Base-by-base conservation (phyloP, 176 grass and related monocot species). In the Oryza glumipatula region DNA sequence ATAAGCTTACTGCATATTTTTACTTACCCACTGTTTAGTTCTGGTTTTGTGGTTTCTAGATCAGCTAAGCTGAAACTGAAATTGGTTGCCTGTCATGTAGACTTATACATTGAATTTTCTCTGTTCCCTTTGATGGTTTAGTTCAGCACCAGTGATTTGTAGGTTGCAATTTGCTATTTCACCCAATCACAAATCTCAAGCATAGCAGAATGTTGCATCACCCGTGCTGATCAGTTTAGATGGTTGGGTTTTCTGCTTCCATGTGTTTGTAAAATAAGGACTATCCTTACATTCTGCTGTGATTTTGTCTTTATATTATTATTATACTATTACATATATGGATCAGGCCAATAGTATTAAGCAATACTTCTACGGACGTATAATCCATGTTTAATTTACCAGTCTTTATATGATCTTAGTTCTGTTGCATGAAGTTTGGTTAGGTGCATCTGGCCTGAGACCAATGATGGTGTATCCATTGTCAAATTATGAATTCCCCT, bases 361-460 rank as follows among this genome's bases (percentile, higher is more conserved):
- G 17, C 0, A 22, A n/a, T 23, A 54, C 11, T 28, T 30, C 9
- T 65, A 38, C 4, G 7, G 13, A 75, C 24, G 61, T 41, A 70
- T 3, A 11, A 79, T 16, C 8, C 11, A 41, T 68, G 21, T 17
- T 77, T 81, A 22, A 70, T 45, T 78, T 14, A 73, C 21, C 6
- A 33, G 38, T 23, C 21, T 61, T 30, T 66, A 47, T 69, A 58
- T 44, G 11, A 51, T 15, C 33, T 74, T 81, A 15, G 21, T 5
- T 52, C 28, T 68, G n/a, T 68, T 77, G 65, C 65, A 71, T 47
- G 11, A 64, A 32, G 22, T 61, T 70, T 46, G 66, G 60, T 77
- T 60, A 52, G 0, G 52, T 39, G 17, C 11, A 61, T 21, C 15
- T 45, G 9, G 45, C 49, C 60, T 11, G 23, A 47, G 65, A 63